phyloP scores from a whole-genome alignment of 805 yeast species.

The Pichia pseudocactophila region DNA sequence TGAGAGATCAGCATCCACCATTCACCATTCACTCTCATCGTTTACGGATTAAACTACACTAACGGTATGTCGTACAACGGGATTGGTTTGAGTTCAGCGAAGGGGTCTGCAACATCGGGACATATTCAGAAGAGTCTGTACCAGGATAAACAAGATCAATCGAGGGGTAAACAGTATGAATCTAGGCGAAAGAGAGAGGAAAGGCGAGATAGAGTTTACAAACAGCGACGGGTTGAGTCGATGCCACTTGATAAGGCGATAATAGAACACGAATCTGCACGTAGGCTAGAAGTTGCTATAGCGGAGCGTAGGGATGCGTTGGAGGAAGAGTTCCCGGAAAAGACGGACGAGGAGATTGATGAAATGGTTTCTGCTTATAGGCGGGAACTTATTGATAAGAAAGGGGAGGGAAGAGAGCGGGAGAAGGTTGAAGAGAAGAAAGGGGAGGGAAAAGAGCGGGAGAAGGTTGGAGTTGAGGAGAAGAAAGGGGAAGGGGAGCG shows the following conservation, averaged over 20 bases:
- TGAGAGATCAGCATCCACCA: too few species aligned
- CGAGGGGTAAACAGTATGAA: conserved; percentile 30
- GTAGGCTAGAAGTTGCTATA: conserved; percentile 38
- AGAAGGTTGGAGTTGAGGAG: too few species aligned
- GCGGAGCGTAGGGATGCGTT: conserved; percentile 42
- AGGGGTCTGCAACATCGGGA: conserved; percentile 61
- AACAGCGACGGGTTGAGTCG: conserved; percentile 5
- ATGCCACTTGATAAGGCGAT: conserved; percentile 23
- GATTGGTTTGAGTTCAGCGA: conserved; percentile 45
- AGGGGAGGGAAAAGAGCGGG: not conserved
- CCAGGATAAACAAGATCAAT: conserved; percentile 17
- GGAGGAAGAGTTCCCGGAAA: conserved; percentile 35
- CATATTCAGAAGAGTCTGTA: conserved; percentile 39
- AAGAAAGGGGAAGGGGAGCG: too few species aligned
- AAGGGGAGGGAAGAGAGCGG: not conserved
- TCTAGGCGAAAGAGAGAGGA: conserved; percentile 26
- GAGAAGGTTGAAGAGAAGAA: not conserved
- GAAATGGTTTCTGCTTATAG: conserved; percentile 24
- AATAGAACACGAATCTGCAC: conserved; percentile 27
- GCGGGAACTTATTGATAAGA: too few species aligned
- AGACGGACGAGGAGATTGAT: conserved; percentile 32
- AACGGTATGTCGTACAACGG: conserved; percentile 46
- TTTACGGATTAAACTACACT: too few species aligned
- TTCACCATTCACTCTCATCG: too few species aligned
- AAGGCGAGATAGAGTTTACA: conserved; percentile 10